Conservation (phyloP, 306 rosid species). For the Cicer cuneatum region DNA sequence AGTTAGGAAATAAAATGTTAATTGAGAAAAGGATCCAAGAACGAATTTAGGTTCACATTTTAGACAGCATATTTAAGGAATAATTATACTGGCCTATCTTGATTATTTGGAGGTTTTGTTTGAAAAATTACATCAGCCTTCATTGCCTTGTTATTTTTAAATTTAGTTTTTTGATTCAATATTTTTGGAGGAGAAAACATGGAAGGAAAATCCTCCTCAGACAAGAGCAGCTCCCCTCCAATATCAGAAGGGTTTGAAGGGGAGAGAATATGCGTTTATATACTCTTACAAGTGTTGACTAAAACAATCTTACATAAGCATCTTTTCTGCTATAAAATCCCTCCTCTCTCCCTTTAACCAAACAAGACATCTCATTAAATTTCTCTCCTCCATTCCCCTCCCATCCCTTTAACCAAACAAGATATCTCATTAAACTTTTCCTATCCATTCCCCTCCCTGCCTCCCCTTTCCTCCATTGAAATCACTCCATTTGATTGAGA, state of each 20-base stretch:
- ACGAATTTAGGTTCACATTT: not conserved
- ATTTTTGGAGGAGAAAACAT: not conserved
- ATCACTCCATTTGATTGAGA: not conserved
- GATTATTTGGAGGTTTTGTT: conserved; percentile 4
- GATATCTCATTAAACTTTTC: not conserved
- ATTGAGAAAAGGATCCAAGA: conserved; percentile 12
- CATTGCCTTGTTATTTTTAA: not conserved
- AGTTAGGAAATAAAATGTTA: not conserved
- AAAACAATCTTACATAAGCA: not conserved
- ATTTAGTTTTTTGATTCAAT: not conserved
- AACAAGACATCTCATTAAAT: not conserved
- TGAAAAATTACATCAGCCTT: conserved; percentile 27
- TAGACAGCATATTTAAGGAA: not conserved
- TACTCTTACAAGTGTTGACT: not conserved
- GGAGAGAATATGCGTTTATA: not conserved
- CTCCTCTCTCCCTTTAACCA: not conserved
- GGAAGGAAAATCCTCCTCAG: not conserved
- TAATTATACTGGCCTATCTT: not conserved
- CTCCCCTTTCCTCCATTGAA: not conserved
- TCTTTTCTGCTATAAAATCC: not conserved
- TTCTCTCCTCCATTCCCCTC: not conserved
- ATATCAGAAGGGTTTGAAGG: not conserved
- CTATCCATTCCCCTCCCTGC: not conserved
- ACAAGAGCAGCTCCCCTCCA: not conserved
- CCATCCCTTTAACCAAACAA: not conserved